phyloP scores from a whole-genome alignment of 2,329 filamentous ascomycete species.

The Xylaria hypoxylon region DNA sequence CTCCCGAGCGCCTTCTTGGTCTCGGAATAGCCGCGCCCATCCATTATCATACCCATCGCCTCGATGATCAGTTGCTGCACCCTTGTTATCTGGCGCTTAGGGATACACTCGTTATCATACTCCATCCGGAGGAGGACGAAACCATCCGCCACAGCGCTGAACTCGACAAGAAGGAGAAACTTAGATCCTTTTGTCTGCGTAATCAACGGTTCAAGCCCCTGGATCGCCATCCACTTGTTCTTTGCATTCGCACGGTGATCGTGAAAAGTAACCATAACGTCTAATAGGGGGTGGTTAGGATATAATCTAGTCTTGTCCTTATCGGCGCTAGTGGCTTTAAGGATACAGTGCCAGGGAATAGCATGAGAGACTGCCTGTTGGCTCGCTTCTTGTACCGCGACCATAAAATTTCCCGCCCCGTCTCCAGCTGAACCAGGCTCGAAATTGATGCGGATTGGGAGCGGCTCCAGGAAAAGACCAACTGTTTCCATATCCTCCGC shows the following conservation, averaged over 20 bases:
- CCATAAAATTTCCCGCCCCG: not conserved
- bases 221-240: constrained; percentile 5
- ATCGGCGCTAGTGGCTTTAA: constrained; percentile 1
- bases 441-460: constrained; percentile 13
- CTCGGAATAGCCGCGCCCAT: constrained; percentile 4
- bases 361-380: constrained; percentile 8
- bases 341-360: constrained; percentile 17
- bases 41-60: constrained; percentile 2
- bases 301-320: constrained; percentile 4
- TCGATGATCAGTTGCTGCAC: constrained; percentile 13
- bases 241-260: not conserved
- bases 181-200: constrained; percentile 13
- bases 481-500: constrained; percentile 12
- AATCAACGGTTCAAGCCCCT: constrained; percentile 10
- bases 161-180: constrained; percentile 17
- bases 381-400: constrained; percentile 7
- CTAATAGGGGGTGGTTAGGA: constrained; percentile 20
- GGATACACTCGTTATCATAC: constrained; percentile 10
- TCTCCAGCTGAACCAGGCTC: not conserved
- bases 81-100: constrained; percentile 1
- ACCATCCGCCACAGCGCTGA: not conserved
- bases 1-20: not conserved
- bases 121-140: constrained; percentile 11
- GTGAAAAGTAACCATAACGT: constrained; percentile 29
- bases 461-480: constrained; percentile 17